These are phyloP conservation scores for Cutaneotrichosporon cavernicola DNA, from an alignment of 1,284 basidiomycete genomes.

Conservation along the genomic window DNA sequence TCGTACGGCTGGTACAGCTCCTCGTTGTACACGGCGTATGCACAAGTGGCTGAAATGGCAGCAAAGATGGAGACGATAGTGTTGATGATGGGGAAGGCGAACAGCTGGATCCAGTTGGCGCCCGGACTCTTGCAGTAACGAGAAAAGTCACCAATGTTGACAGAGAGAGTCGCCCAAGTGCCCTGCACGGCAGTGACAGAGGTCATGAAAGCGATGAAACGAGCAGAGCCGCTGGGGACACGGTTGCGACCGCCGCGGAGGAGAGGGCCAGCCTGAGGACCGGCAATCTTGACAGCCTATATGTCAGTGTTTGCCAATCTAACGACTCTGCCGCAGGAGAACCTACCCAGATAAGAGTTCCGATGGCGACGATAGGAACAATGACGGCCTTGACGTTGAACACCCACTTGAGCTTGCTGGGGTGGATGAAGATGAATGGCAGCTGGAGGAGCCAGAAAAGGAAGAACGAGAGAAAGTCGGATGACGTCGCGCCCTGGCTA, in stretches of 20 bases:
- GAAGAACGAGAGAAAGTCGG: conserved; percentile 63
- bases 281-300: conserved; percentile 37
- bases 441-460: conserved; percentile 62
- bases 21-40: conserved; percentile 57
- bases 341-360: conserved; percentile 65
- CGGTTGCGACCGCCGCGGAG: conserved; percentile 13
- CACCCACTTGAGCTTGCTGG: conserved; percentile 67
- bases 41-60: conserved; percentile 22
- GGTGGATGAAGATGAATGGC: conserved; percentile 69
- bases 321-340: not conserved
- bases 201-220: conserved; percentile 27
- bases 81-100: conserved; percentile 23
- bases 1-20: conserved; percentile 42
- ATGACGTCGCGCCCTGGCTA: conserved; percentile 40
- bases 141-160: conserved; percentile 27
- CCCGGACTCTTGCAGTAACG: conserved; percentile 22
- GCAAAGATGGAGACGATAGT: conserved; percentile 50
- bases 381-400: conserved; percentile 64
- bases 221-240: conserved; percentile 12
- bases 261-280: conserved; percentile 16
- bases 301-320: conserved; percentile 51
- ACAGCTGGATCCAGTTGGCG: conserved; percentile 21
- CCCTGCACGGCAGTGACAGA: conserved; percentile 20
- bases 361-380: conserved; percentile 65
- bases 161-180: conserved; percentile 22